Evolutionary conservation across 129 eudicot species (phyloP).

Genomic region (Tagetes erecta): DNA sequence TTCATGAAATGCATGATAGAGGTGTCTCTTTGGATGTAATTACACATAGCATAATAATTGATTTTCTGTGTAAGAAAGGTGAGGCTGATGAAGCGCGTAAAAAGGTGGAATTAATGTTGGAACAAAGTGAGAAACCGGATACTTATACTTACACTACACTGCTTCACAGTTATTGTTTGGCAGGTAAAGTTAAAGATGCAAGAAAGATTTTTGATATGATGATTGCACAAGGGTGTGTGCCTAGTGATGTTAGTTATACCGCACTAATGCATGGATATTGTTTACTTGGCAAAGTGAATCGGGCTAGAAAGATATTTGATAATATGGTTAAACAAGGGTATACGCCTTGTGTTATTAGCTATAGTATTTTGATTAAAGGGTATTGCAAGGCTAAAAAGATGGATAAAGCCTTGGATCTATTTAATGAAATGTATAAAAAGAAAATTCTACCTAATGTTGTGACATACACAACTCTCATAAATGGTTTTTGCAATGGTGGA

Average conservation of each 20-base stretch:
- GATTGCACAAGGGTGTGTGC: constrained; percentile 37
- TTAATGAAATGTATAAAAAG: constrained; percentile 27
- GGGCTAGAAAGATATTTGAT: constrained; percentile 28
- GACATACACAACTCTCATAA: constrained; percentile 25
- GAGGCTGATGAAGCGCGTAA: constrained; percentile 23
- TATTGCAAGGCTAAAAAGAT: constrained; percentile 29
- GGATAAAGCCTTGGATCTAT: constrained; percentile 23
- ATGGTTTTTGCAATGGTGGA: constrained; percentile 26
- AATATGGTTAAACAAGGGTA: constrained; percentile 31
- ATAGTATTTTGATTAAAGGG: constrained; percentile 35
- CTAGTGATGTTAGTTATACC: constrained; percentile 29
- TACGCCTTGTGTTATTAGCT: constrained; percentile 31
- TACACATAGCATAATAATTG: constrained; percentile 27
- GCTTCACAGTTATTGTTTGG: constrained; percentile 39
- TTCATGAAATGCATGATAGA: constrained; percentile 22
- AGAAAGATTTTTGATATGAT: constrained; percentile 19
- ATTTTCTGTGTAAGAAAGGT: constrained; percentile 33
- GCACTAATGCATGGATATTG: constrained; percentile 38
- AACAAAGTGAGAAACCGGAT: constrained; percentile 31
- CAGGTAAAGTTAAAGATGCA: constrained; percentile 23
- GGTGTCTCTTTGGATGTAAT: constrained; percentile 24
- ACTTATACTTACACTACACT: constrained; percentile 31
- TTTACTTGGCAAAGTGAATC: constrained; percentile 25
- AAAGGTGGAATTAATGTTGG: constrained; percentile 26
- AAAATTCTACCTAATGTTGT: constrained; percentile 27